Conservation (phyloP, 768 basidiomycete species). For the Cystofilobasidium bisporidii region DNA sequence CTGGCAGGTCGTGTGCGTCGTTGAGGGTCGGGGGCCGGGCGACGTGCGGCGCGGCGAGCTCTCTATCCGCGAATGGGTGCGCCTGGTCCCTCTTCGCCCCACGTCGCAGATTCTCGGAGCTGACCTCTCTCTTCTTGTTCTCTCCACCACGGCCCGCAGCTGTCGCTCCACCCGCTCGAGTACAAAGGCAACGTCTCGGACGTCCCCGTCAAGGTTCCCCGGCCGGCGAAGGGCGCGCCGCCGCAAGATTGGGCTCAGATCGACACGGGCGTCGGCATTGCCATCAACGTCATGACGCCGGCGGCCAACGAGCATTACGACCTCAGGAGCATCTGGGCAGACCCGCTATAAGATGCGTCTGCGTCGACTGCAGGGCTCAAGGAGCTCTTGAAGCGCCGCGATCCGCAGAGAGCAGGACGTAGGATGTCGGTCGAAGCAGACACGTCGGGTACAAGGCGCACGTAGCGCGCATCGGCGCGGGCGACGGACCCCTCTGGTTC, state of each 20-base stretch:
- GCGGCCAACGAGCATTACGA: background rate
- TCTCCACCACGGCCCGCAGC: background rate
- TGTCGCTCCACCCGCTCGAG: conserved; percentile 15
- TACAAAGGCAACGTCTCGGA: conserved; percentile 8
- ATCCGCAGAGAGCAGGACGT: no score
- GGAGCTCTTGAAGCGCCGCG: no score
- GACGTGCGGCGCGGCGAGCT: conserved; percentile 15
- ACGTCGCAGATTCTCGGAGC: no score
- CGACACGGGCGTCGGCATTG: conserved; percentile 17
- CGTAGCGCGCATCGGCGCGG: no score
- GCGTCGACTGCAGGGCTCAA: no score
- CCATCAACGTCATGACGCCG: conserved; percentile 23
- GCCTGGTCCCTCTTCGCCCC: background rate
- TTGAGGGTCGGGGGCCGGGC: conserved; percentile 13
- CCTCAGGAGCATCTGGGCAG: background rate
- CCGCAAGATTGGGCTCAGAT: conserved; percentile 16
- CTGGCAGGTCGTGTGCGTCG: conserved; percentile 22
- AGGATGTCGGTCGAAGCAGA: no score
- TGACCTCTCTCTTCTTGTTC: background rate
- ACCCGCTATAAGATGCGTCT: background rate
- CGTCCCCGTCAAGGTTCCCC: background rate
- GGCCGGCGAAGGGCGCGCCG: conserved; percentile 1
- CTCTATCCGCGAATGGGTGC: conserved; percentile 20
- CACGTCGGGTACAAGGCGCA: no score
- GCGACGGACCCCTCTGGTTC: no score